Evolutionary conservation across 768 basidiomycete genomes (phyloP), one percentile per base, ranked within the genome.

Genomic region (Infundibulicybe gibba): DNA sequence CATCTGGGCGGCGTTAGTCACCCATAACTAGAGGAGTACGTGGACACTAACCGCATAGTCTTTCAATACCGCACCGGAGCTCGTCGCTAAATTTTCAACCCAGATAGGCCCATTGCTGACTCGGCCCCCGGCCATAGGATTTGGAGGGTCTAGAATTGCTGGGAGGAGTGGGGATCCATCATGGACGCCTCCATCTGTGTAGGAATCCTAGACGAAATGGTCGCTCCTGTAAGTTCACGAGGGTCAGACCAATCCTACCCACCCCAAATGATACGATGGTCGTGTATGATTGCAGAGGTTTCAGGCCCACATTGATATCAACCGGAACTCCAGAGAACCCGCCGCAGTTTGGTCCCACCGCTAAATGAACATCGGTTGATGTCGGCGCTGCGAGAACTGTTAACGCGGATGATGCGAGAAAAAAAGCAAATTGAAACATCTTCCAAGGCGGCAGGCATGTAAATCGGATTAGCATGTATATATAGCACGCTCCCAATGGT

Each of bases 211-310:
- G 13, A 71, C 52, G 0, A 65, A 63, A 1, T 61, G 6, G 68
- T 64, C 1, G 61, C 59, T 8, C 43, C 6, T 32, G 19, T 39
- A 12, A 12, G 5, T 45, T 14, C 19, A 31, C 13, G 32, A 16
- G 14, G 10, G 25, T 12, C 16, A 40, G 34, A 17, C 8, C 25
- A 25, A 13, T 5, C 30, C 19, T 8, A 61, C 67, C 30, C 52
- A 76, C 77, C 45, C 77, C 77, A 49, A 79, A 80, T 1, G 77
- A 63, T 5, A 80, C 76, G 35, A 80, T 74, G 2, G 71, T 77
- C 48, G 67, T 71, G 48, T 71, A 69, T 4, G 48, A 50, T 5
- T 49, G 47, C 37, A 78, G 52, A 31, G 63, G 47, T 17, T 44
- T 43, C 33, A 80, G 51, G 1, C 77, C 77, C 0, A 65, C 69